Evolutionary conservation across 169 alveolate genomes (phyloP).

Genomic region (Plasmodium knowlesi): DNA sequence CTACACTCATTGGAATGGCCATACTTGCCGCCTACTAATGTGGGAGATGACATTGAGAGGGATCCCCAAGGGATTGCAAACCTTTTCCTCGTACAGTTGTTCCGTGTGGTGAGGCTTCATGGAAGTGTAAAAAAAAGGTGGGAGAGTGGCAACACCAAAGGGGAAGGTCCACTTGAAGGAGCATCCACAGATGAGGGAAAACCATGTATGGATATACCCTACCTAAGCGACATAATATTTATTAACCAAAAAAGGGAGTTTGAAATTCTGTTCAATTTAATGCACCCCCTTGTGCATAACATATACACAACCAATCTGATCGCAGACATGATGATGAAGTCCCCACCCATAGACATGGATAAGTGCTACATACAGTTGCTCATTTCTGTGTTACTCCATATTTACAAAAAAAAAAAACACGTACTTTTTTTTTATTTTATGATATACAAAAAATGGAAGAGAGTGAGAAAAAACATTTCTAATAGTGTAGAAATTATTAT

Average conservation of each 20-base stretch:
- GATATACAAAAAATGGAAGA: conserved; percentile 42
- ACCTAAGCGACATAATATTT: neutral
- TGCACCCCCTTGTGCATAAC: conserved; percentile 41
- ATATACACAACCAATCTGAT: conserved; percentile 18
- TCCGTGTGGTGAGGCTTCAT: neutral
- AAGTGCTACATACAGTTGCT: conserved; percentile 27
- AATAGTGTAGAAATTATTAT: neutral
- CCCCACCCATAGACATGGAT: conserved; percentile 9
- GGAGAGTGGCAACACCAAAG: neutral
- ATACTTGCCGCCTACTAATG: neutral
- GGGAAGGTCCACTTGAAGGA: neutral
- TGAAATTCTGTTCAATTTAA: conserved; percentile 39
- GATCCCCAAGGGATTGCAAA: neutral
- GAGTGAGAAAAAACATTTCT: conserved; percentile 20
- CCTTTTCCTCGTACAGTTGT: neutral
- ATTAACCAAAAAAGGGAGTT: conserved; percentile 49
- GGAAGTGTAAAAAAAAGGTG: neutral
- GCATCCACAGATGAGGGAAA: neutral
- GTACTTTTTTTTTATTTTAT: conserved; percentile 43
- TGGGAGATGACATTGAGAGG: neutral
- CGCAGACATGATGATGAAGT: neutral
- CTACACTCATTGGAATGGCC: neutral
- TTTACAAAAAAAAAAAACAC: conserved; percentile 17
- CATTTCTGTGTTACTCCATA: conserved; percentile 4
- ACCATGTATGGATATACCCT: neutral